Evolutionary conservation across 2,329 filamentous ascomycete species (phyloP), one percentile per base, ranked within the genome.

Genomic region (Clonostachys solani): DNA sequence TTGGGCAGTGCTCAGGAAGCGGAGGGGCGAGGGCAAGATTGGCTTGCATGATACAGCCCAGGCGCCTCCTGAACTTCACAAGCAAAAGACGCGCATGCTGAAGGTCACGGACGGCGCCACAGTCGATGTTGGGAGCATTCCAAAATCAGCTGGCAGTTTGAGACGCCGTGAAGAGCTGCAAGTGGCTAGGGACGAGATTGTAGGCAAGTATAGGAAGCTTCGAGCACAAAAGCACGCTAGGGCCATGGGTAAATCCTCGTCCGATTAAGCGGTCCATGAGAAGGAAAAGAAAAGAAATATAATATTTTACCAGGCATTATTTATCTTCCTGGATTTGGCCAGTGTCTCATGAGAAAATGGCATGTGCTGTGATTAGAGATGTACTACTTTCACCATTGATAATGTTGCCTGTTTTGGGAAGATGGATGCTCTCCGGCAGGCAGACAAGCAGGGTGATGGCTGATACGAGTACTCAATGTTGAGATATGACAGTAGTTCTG

Each of bases 1-100:
- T 1, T 95, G 89, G 89, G 83, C 80, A 40, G 81, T 81, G 51
- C 65, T 96, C 54, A 85, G 86, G 61, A 76, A 77, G 61, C 83
- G 83, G 68, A 73, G 83, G 48, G 83, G 80, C 23, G 78, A 81
- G 54, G 67, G 63, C 19, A 76, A 71, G 54, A 61, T 72, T 38
- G 72, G 72, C 3, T 60, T 82, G 15, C 71, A 81, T 50, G 78
- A 81, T 51, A 73, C 92, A 29, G 90, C 81, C 4, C 75, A 84
- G 57, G 91, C 88, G 36, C 92, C 92, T 33, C 91, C 92, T 0
- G 79, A 80, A 52, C 76, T 95, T 47, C 78, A 81, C 54, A 83
- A 78, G 51, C 60, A 60, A 44, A 52, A 56, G 42, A 54, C 61
- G 7, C 60, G 60, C 33, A 63, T 62, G 45, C 57, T 71, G 17